Conservation (phyloP, 495 filamentous ascomycete genomes). For the Mycothermus thermophilus region DNA sequence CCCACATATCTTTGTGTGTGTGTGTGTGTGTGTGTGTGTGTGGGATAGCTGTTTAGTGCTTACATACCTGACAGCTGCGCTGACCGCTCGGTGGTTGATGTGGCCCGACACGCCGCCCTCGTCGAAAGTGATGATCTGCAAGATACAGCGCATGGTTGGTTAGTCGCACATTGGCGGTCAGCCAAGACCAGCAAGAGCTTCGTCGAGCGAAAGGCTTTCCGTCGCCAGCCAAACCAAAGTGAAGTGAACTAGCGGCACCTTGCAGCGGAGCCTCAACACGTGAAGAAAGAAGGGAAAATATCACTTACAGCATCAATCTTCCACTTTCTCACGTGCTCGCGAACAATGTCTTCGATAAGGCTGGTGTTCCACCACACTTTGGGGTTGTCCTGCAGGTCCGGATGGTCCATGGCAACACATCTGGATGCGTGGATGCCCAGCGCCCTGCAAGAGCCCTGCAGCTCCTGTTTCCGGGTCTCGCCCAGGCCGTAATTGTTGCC, state of each 20-base stretch:
- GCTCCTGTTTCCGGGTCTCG: constrained; percentile 19
- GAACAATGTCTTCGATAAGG: constrained; percentile 18
- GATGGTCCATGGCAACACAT: constrained; percentile 23
- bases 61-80: constrained; percentile 27
- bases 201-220: too few species aligned
- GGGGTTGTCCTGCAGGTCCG: constrained; percentile 29
- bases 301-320: constrained; percentile 25
- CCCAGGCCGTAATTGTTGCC: constrained; percentile 32
- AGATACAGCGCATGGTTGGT: too few species aligned
- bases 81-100: constrained; percentile 31
- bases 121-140: constrained; percentile 32
- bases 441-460: constrained; percentile 22
- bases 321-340: constrained; percentile 25
- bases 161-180: too few species aligned
- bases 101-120: constrained; percentile 28
- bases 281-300: background rate
- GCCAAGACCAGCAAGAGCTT: too few species aligned
- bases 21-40: too few species aligned
- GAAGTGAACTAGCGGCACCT: constrained; percentile 1
- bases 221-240: too few species aligned
- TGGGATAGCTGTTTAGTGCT: too few species aligned
- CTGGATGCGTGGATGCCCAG: constrained; percentile 21
- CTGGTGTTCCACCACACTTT: constrained; percentile 27
- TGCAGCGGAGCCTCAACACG: background rate
- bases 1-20: too few species aligned